These are phyloP conservation scores for Backusella sp. DNA, from an alignment of 192 early-diverging fungal genomes.

Conservation along the genomic window DNA sequence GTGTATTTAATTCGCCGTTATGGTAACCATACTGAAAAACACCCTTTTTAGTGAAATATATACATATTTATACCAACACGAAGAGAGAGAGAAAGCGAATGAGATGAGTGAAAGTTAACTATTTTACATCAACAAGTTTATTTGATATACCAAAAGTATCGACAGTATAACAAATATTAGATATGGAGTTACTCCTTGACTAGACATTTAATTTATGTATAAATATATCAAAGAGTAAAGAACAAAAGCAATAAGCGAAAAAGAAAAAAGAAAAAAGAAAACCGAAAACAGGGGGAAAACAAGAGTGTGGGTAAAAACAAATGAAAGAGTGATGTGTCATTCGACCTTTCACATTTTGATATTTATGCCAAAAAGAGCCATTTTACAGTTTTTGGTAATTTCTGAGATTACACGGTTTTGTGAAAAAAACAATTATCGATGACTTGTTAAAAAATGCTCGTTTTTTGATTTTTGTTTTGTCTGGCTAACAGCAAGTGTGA, in stretches of 20 bases:
- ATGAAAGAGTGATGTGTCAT: not conserved
- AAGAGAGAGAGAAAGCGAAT: not conserved
- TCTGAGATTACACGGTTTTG: not conserved
- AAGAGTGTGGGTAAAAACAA: not conserved
- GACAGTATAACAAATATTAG: slow-evolving; percentile 1
- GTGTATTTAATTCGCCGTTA: slow-evolving; percentile 60
- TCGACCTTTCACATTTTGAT: not conserved
- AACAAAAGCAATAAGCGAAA: not conserved
- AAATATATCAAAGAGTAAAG: not conserved
- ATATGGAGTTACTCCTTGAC: not conserved
- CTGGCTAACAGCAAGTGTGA: slow-evolving; percentile 18
- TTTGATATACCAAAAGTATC: slow-evolving; percentile 9
- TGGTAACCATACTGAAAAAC: slow-evolving; percentile 62
- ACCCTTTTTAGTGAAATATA: slow-evolving; percentile 19
- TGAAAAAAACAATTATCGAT: not conserved
- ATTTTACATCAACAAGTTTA: not conserved
- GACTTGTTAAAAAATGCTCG: not conserved
- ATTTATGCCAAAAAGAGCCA: not conserved
- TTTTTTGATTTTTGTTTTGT: slow-evolving; percentile 4
- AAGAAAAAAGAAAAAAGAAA: not conserved
- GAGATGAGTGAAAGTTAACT: not conserved
- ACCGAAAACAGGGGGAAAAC: not conserved
- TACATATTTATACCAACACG: no score
- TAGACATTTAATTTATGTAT: not conserved
- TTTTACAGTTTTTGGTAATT: not conserved